These are phyloP conservation scores for Tetrahymena thermophila DNA, from an alignment of 73 alveolate species.

Conservation along the genomic window DNA sequence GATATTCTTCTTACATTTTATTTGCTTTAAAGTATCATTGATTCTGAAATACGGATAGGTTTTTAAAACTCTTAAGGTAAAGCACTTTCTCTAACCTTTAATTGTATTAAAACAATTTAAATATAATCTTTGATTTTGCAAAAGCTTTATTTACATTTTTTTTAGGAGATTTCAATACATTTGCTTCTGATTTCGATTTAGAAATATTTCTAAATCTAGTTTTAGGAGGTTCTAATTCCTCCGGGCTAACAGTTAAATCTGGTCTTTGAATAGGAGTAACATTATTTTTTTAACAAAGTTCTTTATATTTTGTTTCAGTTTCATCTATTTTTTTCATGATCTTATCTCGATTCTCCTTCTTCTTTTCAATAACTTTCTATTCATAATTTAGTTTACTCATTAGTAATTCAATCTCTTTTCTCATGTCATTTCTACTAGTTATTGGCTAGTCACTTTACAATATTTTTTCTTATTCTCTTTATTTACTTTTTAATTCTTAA, in stretches of 20 bases:
- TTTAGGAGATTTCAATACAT: not conserved
- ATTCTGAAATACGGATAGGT: not conserved
- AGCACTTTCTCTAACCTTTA: not conserved
- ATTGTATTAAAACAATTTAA: not conserved
- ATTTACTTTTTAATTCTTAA: not conserved
- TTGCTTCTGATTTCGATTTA: not conserved
- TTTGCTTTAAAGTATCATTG: not conserved
- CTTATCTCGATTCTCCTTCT: not conserved
- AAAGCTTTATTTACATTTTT: not conserved
- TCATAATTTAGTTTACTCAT: not conserved
- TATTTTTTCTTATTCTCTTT: not conserved
- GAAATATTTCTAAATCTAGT: not conserved
- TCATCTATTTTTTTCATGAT: not conserved
- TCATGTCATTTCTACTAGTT: not conserved
- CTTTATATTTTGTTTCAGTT: not conserved
- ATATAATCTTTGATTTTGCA: no score
- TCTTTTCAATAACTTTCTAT: not conserved
- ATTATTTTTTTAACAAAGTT: not conserved
- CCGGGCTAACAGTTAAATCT: not conserved
- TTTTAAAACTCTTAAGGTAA: not conserved
- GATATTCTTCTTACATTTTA: not conserved
- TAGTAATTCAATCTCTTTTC: not conserved
- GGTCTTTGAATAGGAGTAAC: not conserved
- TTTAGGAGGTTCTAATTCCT: not conserved
- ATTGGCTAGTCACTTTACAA: not conserved